A percentile compares a stretch with the other conserved stretches of the same genome.
Conservation (phyloP, 2,329 filamentous ascomycete species). For the Hypoxylon sp. region DNA sequence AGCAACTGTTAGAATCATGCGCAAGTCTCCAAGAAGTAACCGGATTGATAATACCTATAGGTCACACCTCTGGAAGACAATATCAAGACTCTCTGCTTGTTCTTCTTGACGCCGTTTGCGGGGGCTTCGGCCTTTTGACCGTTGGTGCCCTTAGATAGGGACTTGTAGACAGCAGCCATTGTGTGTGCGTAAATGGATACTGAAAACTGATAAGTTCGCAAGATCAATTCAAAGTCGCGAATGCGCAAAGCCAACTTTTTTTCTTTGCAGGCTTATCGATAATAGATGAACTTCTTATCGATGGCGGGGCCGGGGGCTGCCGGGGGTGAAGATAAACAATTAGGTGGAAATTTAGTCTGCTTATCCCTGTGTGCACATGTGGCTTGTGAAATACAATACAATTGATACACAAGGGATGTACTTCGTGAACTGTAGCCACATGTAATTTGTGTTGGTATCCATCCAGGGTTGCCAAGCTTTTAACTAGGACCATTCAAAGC, state of each 20-base stretch:
- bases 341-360: conserved; percentile 11
- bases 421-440: conserved; percentile 2
- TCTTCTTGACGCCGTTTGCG: conserved; percentile 69
- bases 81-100: conserved; percentile 86
- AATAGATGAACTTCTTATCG: conserved; percentile 24
- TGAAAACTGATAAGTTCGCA: neutral
- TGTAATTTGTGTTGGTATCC: conserved; percentile 21
- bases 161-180: conserved; percentile 84
- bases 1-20: conserved; percentile 63
- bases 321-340: conserved; percentile 13
- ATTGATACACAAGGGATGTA: conserved; percentile 17
- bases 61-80: conserved; percentile 94
- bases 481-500: conserved; percentile 13
- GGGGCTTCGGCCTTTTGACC: conserved; percentile 66
- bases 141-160: conserved; percentile 73
- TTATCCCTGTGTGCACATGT: conserved; percentile 1
- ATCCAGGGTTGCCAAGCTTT: conserved; percentile 25
- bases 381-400: conserved; percentile 14
- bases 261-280: conserved; percentile 41
- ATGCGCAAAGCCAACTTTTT: conserved; percentile 41
- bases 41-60: conserved; percentile 63
- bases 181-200: conserved; percentile 31
- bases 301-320: conserved; percentile 32
- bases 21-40: conserved; percentile 4
- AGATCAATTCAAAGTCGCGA: conserved; percentile 22